Evolutionary conservation across 2,329 filamentous ascomycete genomes (phyloP).

Genomic region (Aureobasidium sp.): DNA sequence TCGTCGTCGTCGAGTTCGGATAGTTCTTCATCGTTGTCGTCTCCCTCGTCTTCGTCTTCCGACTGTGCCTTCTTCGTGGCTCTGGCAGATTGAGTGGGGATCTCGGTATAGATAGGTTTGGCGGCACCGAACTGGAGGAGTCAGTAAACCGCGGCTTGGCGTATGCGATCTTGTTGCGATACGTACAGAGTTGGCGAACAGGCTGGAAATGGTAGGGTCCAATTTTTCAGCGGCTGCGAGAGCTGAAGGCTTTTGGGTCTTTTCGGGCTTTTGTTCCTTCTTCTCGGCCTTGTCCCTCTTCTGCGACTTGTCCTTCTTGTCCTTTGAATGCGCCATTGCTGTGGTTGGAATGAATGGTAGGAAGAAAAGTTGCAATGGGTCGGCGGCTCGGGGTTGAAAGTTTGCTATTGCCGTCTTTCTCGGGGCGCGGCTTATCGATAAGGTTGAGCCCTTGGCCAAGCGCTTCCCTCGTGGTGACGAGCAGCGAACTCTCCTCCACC

Average conservation of each 20-base stretch:
- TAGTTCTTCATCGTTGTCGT: constrained; percentile 22
- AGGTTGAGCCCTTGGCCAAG: neutral
- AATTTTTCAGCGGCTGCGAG: constrained; percentile 19
- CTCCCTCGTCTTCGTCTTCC: constrained; percentile 27
- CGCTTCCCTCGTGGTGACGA: neutral
- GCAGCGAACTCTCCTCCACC: neutral
- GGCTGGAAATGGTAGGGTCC: constrained; percentile 39
- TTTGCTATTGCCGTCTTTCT: neutral
- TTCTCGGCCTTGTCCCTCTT: constrained; percentile 11
- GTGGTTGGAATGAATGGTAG: neutral
- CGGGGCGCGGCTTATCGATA: neutral
- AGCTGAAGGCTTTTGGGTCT: neutral
- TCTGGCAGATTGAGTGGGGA: constrained; percentile 15
- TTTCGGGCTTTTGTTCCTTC: neutral
- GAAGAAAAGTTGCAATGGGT: neutral
- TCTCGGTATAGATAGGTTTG: constrained; percentile 1
- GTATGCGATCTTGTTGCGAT: neutral
- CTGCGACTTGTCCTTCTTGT: constrained; percentile 10
- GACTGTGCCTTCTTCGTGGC: neutral
- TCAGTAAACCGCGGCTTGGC: neutral
- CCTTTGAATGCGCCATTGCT: constrained; percentile 5
- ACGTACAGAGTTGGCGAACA: constrained; percentile 38
- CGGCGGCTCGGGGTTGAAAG: neutral
- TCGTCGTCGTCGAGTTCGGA: constrained; percentile 26
- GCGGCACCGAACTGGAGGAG: neutral